phyloP scores from a whole-genome alignment of 306 rosid species.

The Lablab purpureus region DNA sequence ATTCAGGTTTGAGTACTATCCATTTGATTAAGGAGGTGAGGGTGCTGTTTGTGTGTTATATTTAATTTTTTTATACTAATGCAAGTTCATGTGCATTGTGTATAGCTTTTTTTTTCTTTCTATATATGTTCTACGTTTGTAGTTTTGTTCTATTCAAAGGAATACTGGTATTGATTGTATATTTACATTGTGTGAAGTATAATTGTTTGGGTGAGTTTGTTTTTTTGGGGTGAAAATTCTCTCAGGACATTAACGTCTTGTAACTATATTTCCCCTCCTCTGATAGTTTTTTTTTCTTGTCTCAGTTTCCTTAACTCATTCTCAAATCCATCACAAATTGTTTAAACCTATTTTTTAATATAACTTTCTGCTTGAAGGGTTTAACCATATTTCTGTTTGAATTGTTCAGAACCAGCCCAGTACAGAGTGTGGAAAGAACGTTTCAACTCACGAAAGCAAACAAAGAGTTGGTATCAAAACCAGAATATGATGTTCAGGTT shows the following conservation, averaged over 20 bases:
- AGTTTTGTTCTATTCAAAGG: conserved; percentile 7
- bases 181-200: conserved; percentile 16
- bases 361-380: conserved; percentile 26
- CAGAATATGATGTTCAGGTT: conserved; percentile 93
- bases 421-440: conserved; percentile 83
- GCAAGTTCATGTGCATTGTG: not conserved
- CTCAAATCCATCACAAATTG: not conserved
- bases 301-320: conserved; percentile 19
- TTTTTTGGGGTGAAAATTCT: conserved; percentile 4
- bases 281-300: conserved; percentile 4
- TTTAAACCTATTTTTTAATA: not conserved
- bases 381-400: conserved; percentile 37
- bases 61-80: not conserved
- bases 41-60: conserved; percentile 19
- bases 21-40: not conserved
- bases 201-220: conserved; percentile 7
- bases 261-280: not conserved
- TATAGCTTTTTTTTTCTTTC: conserved; percentile 10
- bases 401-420: conserved; percentile 71
- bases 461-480: conserved; percentile 72
- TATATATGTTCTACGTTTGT: not conserved
- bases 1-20: not conserved
- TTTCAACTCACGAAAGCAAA: conserved; percentile 80
- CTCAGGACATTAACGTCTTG: not conserved
- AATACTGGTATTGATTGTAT: not conserved